Conservation (phyloP, 129 eudicot species). For the Escallonia herrerae region DNA sequence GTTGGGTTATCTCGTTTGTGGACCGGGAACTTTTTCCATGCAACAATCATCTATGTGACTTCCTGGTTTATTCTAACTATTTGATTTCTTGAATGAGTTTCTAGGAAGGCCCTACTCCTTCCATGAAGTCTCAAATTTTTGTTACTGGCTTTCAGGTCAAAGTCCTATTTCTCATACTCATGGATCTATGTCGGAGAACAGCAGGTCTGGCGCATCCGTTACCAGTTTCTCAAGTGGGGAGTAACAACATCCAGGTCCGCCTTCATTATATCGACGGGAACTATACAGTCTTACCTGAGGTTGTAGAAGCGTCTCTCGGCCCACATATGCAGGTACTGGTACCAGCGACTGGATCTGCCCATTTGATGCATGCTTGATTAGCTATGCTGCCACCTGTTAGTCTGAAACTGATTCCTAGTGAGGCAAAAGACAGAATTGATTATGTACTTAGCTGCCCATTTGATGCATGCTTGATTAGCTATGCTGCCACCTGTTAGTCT, state of each 20-base stretch:
- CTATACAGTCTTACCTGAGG: slow-evolving; percentile 92
- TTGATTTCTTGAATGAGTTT: too few species aligned
- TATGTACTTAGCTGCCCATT: too few species aligned
- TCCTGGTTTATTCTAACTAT: too few species aligned
- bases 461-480: too few species aligned
- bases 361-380: too few species aligned
- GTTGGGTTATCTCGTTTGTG: too few species aligned
- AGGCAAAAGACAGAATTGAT: too few species aligned
- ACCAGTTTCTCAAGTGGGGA: slow-evolving; percentile 97
- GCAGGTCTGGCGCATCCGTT: slow-evolving; percentile 65
- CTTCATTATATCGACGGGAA: slow-evolving; percentile 96
- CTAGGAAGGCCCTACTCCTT: not conserved
- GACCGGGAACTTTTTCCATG: too few species aligned
- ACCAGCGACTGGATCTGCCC: too few species aligned
- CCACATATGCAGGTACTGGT: slow-evolving; percentile 94
- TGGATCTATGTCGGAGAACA: slow-evolving; percentile 96
- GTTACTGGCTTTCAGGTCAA: slow-evolving; percentile 58
- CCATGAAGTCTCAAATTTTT: slow-evolving; percentile 1
- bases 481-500: not conserved
- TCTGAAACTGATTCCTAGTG: too few species aligned
- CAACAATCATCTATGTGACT: too few species aligned
- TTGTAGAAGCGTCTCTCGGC: slow-evolving; percentile 97
- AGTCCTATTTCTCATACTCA: slow-evolving; percentile 83
- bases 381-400: too few species aligned
- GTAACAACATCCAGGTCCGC: slow-evolving; percentile 82